A percentile compares a stretch with the other conserved stretches of the same genome.
Evolutionary conservation across 2,329 filamentous ascomycete species (phyloP).

Genomic region (Aspergillus pseudoterreus): DNA sequence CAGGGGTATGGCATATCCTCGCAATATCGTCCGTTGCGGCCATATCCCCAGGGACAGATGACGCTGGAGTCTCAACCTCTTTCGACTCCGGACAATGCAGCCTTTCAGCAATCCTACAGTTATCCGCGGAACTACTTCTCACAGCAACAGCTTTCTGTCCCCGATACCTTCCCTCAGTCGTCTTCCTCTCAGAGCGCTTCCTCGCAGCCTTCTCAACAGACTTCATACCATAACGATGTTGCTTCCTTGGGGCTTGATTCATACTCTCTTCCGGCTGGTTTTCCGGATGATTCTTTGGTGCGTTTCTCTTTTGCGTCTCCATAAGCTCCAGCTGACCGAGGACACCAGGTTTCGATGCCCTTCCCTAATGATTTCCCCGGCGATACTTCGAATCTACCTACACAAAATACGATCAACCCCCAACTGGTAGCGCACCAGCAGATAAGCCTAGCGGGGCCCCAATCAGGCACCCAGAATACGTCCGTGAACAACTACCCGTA

Average conservation of each 20-base stretch:
- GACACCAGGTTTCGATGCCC: slow-evolving; percentile 24
- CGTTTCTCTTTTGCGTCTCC: neutral
- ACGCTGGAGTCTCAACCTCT: slow-evolving; percentile 27
- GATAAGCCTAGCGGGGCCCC: neutral
- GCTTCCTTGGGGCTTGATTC: slow-evolving; percentile 21
- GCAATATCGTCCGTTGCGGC: slow-evolving; percentile 30
- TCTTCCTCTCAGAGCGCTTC: slow-evolving; percentile 23
- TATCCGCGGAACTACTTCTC: slow-evolving; percentile 31
- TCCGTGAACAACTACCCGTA: slow-evolving; percentile 25
- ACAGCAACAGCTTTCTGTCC: slow-evolving; percentile 22
- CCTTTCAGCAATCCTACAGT: slow-evolving; percentile 29
- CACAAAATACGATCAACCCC: slow-evolving; percentile 39
- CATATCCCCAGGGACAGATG: slow-evolving; percentile 29
- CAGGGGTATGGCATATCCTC: slow-evolving; percentile 24
- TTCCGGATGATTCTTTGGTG: slow-evolving; percentile 24
- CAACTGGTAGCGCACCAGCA: slow-evolving; percentile 32
- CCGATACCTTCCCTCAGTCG: slow-evolving; percentile 27
- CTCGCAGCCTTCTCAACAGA: slow-evolving; percentile 17
- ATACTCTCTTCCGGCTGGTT: slow-evolving; percentile 26
- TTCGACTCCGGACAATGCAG: slow-evolving; percentile 24
- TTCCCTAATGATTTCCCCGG: slow-evolving; percentile 29
- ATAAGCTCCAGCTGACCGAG: slow-evolving; percentile 10
- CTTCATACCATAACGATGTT: slow-evolving; percentile 14
- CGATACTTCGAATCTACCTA: slow-evolving; percentile 16
- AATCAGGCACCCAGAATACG: slow-evolving; percentile 21